Conservation (phyloP, 805 yeast species). For the Blastobotrys muscicola region DNA sequence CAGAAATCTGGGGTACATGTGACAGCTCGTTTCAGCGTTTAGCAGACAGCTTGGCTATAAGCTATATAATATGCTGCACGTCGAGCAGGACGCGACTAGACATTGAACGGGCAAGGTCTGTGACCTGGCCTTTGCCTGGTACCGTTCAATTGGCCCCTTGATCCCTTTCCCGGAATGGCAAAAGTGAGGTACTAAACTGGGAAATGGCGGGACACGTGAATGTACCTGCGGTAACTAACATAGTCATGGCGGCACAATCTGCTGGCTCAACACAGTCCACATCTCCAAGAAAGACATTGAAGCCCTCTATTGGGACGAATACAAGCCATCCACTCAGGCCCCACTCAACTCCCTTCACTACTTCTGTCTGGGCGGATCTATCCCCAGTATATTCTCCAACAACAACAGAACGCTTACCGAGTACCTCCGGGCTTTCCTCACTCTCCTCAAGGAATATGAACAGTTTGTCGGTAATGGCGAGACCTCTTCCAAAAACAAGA, state of each 20-base stretch:
- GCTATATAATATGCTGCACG: no score
- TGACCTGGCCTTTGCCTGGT: no score
- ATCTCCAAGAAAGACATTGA: conserved; percentile 11
- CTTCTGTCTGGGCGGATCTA: conserved; percentile 18
- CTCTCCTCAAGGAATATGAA: conserved; percentile 17
- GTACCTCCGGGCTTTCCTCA: conserved; percentile 11
- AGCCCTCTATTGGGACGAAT: conserved; percentile 9
- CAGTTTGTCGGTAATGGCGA: conserved; percentile 8
- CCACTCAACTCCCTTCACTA: conserved; percentile 11
- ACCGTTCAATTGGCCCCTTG: no score
- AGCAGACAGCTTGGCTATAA: no score
- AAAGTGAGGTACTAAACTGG: background rate
- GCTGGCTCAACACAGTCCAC: conserved; percentile 15
- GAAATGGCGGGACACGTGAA: background rate
- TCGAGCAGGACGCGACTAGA: no score
- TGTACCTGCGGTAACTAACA: background rate
- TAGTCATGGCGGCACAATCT: conserved; percentile 13
- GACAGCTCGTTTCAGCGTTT: no score
- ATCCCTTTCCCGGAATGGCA: no score
- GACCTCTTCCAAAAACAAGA: conserved; percentile 10
- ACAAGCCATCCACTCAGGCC: background rate
- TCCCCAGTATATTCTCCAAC: conserved; percentile 7
- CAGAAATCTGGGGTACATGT: no score
- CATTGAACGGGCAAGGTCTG: no score
- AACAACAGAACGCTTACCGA: conserved; percentile 9